phyloP scores from a whole-genome alignment of 2,329 filamentous ascomycete species.

The Pseudocercospora crystallina region DNA sequence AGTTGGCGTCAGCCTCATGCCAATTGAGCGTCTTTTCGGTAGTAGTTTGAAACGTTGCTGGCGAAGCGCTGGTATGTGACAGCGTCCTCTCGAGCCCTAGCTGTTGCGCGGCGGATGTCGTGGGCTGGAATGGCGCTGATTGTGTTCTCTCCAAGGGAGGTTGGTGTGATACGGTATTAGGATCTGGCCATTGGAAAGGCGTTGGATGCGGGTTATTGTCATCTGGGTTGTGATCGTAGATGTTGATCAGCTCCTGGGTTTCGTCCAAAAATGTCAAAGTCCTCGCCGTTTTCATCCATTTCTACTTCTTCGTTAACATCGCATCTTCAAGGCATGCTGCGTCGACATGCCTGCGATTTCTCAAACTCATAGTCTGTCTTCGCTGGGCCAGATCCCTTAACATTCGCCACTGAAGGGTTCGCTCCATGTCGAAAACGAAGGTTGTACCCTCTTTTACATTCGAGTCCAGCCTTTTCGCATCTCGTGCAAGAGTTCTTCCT shows the following conservation, averaged over 20 bases:
- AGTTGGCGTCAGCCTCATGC: too few species aligned
- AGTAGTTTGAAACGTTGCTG: neutral
- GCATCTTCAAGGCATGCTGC: too few species aligned
- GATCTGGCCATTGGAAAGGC: slow-evolving; percentile 12
- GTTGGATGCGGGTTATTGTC: slow-evolving; percentile 18
- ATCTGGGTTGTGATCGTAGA: slow-evolving; percentile 33
- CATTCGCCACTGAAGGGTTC: slow-evolving; percentile 30
- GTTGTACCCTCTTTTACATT: slow-evolving; percentile 34
- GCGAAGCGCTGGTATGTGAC: neutral
- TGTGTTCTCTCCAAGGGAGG: slow-evolving; percentile 4
- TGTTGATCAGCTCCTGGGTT: slow-evolving; percentile 34
- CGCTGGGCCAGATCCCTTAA: slow-evolving; percentile 26
- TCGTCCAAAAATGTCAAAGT: slow-evolving; percentile 35
- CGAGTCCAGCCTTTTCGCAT: slow-evolving; percentile 32
- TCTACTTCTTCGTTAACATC: slow-evolving; percentile 18
- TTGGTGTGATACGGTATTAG: neutral
- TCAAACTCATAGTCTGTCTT: slow-evolving; percentile 35
- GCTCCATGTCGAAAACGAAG: slow-evolving; percentile 35
- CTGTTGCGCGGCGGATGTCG: neutral
- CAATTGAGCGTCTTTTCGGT: too few species aligned
- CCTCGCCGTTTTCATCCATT: slow-evolving; percentile 32
- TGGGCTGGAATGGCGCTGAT: neutral
- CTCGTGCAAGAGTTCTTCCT: slow-evolving; percentile 30
- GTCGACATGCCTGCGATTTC: slow-evolving; percentile 10
- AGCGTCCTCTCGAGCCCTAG: neutral